phyloP scores from a whole-genome alignment of 2,329 filamentous ascomycete species.

The Trichocomaceae sp. region DNA sequence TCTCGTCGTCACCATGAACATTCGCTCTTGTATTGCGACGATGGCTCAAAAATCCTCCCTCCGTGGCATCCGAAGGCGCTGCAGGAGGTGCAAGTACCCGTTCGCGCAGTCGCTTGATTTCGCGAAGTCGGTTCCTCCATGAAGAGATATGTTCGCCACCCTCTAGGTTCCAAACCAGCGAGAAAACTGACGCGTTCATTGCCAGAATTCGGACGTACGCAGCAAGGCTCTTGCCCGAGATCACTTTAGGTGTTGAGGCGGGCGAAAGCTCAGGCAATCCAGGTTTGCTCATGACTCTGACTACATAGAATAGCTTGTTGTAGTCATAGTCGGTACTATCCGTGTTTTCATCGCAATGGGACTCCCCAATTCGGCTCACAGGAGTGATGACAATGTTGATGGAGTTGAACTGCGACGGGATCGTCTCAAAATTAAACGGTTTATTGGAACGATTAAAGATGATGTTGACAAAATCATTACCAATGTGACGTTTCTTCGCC shows the following conservation, averaged over 20 bases:
- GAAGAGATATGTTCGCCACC: conserved; percentile 79
- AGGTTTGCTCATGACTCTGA: conserved; percentile 79
- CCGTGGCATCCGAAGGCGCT: conserved; percentile 24
- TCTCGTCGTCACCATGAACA: conserved; percentile 31
- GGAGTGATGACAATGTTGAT: conserved; percentile 95
- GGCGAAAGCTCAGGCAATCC: conserved; percentile 90
- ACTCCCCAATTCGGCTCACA: conserved; percentile 45
- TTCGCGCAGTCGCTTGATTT: conserved; percentile 76
- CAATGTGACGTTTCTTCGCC: conserved; percentile 89
- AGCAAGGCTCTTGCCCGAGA: conserved; percentile 74
- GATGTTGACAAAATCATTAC: conserved; percentile 97
- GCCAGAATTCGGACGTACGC: conserved; percentile 82
- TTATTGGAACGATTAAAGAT: conserved; percentile 95
- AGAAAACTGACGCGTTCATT: conserved; percentile 90
- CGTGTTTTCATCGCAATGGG: conserved; percentile 28
- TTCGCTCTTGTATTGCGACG: conserved; percentile 34
- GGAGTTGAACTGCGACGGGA: conserved; percentile 91
- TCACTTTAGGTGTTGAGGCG: conserved; percentile 79
- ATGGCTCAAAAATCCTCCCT: conserved; percentile 29
- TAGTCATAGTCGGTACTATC: conserved; percentile 19
- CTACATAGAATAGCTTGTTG: conserved; percentile 65
- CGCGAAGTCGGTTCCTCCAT: conserved; percentile 79
- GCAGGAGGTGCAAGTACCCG: conserved; percentile 29
- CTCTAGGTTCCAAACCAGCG: conserved; percentile 70
- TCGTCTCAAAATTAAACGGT: conserved; percentile 82